Base-by-base conservation (phyloP, 768 basidiomycete species). In the Phylloporus rhodoxanthus region DNA sequence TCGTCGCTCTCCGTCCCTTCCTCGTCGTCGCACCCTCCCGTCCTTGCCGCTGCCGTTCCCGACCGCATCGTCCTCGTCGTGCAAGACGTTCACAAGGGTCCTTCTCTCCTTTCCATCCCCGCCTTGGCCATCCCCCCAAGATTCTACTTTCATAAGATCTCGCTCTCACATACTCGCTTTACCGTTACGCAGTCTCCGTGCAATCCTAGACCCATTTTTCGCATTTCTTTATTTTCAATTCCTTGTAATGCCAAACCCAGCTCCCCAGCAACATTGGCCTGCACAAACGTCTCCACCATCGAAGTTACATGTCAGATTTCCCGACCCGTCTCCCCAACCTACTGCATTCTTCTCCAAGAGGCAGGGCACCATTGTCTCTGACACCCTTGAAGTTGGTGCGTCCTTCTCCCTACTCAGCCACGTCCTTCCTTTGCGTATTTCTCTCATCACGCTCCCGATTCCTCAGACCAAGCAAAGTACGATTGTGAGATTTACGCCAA, bases 401-500 rank as follows among this genome's bases (percentile, higher is more conserved):
- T 67, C 48, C 34, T 52, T 43, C 48, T 46, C 48, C 46, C 40
- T 8, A 17, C 17, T 40, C 34, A 47, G 46, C 39, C 33, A 36
- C 47, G 47, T 49, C 51, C 11, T 43, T 57, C 37, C 13, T 44
- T 45, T 45, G 23, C 42, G 2, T 47, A 45, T 48, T 23, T 41
- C 41, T 15, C 55, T 62, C n/a, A 55, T 45, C 20, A 8, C 41
- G 20, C 28, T 32, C 52, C 20, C 45, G 53, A 51, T 48, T 46
- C 42, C 30, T 40, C 42, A 74, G 66, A 42, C 1, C 46, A 50
- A 17, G 86, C 86, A 8, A 60, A 69, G 59, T 37, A 30, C 6
- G 42, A 72, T 49, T 89, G 87, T 60, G 58, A 84, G 61, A 25
- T 78, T 41, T 61, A 67, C 51, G 80, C 83, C 20, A 81, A 81